These are phyloP conservation scores for Paraleonurus japonicus DNA, from an alignment of 257 asterid species.

Conservation along the genomic window DNA sequence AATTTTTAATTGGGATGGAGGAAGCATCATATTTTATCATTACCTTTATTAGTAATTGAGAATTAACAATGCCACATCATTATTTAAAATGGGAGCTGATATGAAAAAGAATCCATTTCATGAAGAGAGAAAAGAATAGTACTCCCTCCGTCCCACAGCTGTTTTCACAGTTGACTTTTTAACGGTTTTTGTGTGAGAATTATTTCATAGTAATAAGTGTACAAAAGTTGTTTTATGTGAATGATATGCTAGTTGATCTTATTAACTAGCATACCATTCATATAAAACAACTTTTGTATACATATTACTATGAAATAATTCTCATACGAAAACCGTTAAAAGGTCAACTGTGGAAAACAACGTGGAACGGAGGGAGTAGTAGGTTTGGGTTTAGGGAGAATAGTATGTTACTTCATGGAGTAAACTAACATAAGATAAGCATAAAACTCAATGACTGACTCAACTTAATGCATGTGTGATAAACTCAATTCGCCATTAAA, in stretches of 20 bases:
- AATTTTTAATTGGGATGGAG: neutral
- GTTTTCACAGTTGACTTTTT: too few species aligned
- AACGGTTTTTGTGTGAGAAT: too few species aligned
- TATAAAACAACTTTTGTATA: too few species aligned
- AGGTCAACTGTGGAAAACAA: too few species aligned
- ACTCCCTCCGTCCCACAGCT: too few species aligned
- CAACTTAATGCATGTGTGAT: neutral
- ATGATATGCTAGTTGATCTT: too few species aligned
- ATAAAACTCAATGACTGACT: neutral
- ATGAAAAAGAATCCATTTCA: neutral
- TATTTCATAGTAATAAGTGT: too few species aligned
- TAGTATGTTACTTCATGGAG: slow-evolving; percentile 2
- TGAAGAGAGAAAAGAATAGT: neutral
- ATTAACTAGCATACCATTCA: too few species aligned
- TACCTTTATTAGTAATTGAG: neutral
- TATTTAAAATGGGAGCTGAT: neutral
- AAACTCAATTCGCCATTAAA: neutral
- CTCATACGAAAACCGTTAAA: too few species aligned
- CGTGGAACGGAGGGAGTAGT: too few species aligned
- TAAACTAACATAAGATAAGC: neutral
- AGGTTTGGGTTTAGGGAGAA: neutral
- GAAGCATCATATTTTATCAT: neutral
- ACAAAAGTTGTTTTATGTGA: too few species aligned
- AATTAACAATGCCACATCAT: neutral
- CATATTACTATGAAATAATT: too few species aligned